A percentile compares a stretch with the other conserved stretches of the same genome.
phyloP scores from a whole-genome alignment of 345 rosid species.

The Salix suchowensis region DNA sequence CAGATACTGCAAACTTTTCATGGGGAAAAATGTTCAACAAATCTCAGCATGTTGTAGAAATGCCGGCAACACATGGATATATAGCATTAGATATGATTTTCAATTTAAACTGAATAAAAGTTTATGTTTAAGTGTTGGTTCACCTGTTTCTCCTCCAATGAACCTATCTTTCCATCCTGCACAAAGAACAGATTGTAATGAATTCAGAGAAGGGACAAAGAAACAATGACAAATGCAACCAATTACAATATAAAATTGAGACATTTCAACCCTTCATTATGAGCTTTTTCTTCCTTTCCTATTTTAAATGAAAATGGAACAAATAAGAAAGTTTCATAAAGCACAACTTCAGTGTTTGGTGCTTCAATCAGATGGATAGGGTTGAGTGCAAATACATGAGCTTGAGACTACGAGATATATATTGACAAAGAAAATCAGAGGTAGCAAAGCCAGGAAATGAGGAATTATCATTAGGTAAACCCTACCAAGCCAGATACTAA shows the following conservation, averaged over 20 bases:
- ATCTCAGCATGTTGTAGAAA: not conserved
- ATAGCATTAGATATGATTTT: not conserved
- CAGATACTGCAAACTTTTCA: not conserved
- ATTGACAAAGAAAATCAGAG: not conserved
- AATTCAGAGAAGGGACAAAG: not conserved
- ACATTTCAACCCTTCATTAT: not conserved
- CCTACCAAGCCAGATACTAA: slow-evolving; percentile 70
- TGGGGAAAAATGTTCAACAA: not conserved
- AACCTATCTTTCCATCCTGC: slow-evolving; percentile 78
- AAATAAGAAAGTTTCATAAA: not conserved
- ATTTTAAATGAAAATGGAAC: not conserved
- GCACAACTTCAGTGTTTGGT: not conserved
- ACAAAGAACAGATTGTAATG: slow-evolving; percentile 5
- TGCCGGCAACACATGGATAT: not conserved
- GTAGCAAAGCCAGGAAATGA: not conserved
- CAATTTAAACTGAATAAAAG: not conserved
- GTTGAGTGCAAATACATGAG: not conserved
- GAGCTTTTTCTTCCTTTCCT: not conserved
- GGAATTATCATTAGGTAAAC: not conserved
- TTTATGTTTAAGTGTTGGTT: not conserved
- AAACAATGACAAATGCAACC: not conserved
- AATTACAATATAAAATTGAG: not conserved
- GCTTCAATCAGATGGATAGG: not conserved
- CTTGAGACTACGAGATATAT: not conserved
- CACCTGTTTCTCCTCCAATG: slow-evolving; percentile 87